These are phyloP conservation scores for Colletotrichum caudatum DNA, from an alignment of 2,329 filamentous ascomycete genomes.

Conservation along the genomic window DNA sequence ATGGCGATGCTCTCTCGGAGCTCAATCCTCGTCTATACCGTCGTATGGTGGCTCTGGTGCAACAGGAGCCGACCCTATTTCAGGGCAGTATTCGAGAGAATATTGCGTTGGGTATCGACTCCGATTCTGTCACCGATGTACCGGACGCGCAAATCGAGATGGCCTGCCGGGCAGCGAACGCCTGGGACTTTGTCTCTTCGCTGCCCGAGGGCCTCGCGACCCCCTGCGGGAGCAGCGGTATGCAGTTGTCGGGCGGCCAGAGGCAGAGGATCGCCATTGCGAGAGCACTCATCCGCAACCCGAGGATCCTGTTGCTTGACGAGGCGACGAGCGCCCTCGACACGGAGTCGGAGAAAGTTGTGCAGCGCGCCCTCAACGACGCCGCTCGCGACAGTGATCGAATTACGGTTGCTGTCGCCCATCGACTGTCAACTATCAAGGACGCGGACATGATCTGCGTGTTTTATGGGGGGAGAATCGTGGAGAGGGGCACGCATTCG, in stretches of 20 bases:
- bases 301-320: constrained; percentile 76
- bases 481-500: constrained; percentile 71
- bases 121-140: constrained; percentile 34
- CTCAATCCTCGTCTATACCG: constrained; percentile 65
- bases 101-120: constrained; percentile 54
- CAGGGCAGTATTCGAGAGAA: constrained; percentile 61
- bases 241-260: constrained; percentile 79
- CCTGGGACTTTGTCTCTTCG: constrained; percentile 58
- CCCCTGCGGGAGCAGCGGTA: constrained; percentile 73
- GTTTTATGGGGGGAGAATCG: constrained; percentile 67
- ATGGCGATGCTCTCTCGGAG: constrained; percentile 54
- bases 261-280: constrained; percentile 80
- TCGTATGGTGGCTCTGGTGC: constrained; percentile 65
- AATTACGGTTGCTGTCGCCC: constrained; percentile 74
- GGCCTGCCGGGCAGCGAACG: constrained; percentile 62
- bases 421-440: constrained; percentile 67
- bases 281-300: constrained; percentile 75
- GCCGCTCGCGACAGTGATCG: constrained; percentile 49
- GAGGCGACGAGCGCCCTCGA: constrained; percentile 77
- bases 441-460: constrained; percentile 72
- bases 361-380: constrained; percentile 70
- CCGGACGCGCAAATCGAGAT: constrained; percentile 54
- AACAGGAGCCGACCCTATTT: constrained; percentile 68
- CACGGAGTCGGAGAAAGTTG: constrained; percentile 73
- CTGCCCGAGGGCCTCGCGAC: constrained; percentile 67